Evolutionary conservation across 805 yeast species (phyloP), one percentile per base, ranked within the genome.

Genomic region (Grigorovia transvaalensis): DNA sequence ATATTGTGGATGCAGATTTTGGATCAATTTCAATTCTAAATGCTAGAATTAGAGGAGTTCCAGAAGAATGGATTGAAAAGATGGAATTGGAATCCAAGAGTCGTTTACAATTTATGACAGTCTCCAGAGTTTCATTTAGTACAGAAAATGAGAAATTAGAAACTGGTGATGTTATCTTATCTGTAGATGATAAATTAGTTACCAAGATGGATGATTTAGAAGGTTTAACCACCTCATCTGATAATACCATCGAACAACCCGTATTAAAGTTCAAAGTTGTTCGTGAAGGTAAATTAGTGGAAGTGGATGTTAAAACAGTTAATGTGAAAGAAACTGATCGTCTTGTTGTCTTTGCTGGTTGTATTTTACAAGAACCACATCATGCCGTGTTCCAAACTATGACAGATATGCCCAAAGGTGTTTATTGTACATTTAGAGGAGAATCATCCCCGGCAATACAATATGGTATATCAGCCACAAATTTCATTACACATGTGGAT

Each of bases 381-480:
- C 95, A 85, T 62, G 91, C 93, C 9, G 96, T 89, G 17, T 79
- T 90, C 56, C 96, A 89, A 70, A 81, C 85, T 42, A 82, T 86
- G 78, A 79, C 79, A 50, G 74, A 78, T 51, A 71, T 88, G 50
- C 96, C 95, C 12, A 83, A 91, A 17, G 81, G 80, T 50, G 93
- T 90, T n/a, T 90, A 89, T 63, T 82, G 88, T 50, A 83, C 88
- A 1, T 74, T 81, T 23, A 78, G 85, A 62, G 76, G 82, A 45
- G 76, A 80, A 41, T 96, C 96, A 7, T 87, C 96, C 0, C 96
- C 96, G 8, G 93, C 93, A 17, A 76, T 81, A 51, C 90, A 85
- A 62, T 88, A 85, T 65, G 86, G 86, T 13, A 77, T 90, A 53
- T 79, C 82, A 19, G 77, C 87, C 2, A 85, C 95, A 2, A 84